A percentile compares a stretch with the other conserved stretches of the same genome.
phyloP scores from a whole-genome alignment of 169 alveolate genomes.

The Cryptosporidium andersoni region DNA sequence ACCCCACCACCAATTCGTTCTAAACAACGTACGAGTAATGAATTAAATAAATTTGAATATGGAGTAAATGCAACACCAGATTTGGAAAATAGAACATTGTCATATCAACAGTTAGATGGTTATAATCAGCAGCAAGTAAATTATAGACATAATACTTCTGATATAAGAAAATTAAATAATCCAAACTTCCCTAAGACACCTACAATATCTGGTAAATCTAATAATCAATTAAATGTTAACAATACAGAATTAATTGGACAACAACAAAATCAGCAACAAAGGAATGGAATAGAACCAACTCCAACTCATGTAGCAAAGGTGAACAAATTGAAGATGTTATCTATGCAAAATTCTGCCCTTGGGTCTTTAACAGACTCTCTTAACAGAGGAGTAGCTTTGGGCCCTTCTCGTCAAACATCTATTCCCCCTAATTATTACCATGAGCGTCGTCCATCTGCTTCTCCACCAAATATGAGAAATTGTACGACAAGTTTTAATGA shows the following conservation, averaged over 20 bases:
- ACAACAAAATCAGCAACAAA: conserved; percentile 33
- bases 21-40: conserved; percentile 13
- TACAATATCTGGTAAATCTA: neutral
- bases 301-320: conserved; percentile 67
- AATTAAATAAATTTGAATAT: neutral
- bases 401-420: conserved; percentile 50
- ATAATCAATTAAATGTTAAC: conserved; percentile 27
- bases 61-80: conserved; percentile 13
- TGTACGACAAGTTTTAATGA: conserved; percentile 45
- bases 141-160: neutral
- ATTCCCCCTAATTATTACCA: conserved; percentile 55
- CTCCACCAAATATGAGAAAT: conserved; percentile 31
- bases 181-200: conserved; percentile 1
- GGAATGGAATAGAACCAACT: conserved; percentile 29
- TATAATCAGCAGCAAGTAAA: conserved; percentile 5
- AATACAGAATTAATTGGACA: conserved; percentile 46
- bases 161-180: neutral
- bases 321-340: conserved; percentile 24
- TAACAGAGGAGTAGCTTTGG: neutral
- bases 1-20: conserved; percentile 57
- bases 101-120: conserved; percentile 13
- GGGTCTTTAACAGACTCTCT: neutral
- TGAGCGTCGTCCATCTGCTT: conserved; percentile 18
- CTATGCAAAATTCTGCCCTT: conserved; percentile 19
- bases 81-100: conserved; percentile 22